Conservation (phyloP, 495 filamentous ascomycete species). For the Stereocaulon alpinum region DNA sequence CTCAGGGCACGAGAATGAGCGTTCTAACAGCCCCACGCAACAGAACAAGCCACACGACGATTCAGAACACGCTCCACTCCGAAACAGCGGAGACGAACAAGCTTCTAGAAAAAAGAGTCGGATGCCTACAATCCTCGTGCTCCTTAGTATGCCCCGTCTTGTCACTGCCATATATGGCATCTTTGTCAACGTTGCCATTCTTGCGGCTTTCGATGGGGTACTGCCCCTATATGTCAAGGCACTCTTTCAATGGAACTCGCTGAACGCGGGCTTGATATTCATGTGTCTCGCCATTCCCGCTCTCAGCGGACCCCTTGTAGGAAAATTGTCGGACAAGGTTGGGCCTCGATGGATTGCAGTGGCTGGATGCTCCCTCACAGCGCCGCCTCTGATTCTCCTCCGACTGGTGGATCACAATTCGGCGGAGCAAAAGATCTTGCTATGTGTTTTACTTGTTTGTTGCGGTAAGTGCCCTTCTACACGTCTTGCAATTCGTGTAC, state of each 20-base stretch:
- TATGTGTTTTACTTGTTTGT: constrained; percentile 29
- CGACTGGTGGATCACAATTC: constrained; percentile 35
- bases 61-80: constrained; percentile 5
- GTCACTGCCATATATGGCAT: constrained; percentile 35
- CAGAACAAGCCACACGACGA: neutral
- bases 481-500: neutral
- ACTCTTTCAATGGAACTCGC: constrained; percentile 48
- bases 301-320: constrained; percentile 28
- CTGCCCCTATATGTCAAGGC: constrained; percentile 35
- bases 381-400: constrained; percentile 41
- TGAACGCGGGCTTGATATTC: constrained; percentile 50
- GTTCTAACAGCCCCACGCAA: neutral
- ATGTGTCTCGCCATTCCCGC: constrained; percentile 40
- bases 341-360: constrained; percentile 42
- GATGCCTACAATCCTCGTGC: constrained; percentile 35
- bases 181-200: constrained; percentile 39
- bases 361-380: constrained; percentile 38
- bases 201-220: constrained; percentile 41
- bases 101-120: constrained; percentile 15
- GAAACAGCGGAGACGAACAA: neutral
- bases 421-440: constrained; percentile 26
- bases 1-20: constrained; percentile 5
- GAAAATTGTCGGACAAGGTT: constrained; percentile 37
- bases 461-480: constrained; percentile 15
- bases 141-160: constrained; percentile 32